Base-by-base conservation (phyloP, 768 basidiomycete species). In the Hemileccinum impolitum region DNA sequence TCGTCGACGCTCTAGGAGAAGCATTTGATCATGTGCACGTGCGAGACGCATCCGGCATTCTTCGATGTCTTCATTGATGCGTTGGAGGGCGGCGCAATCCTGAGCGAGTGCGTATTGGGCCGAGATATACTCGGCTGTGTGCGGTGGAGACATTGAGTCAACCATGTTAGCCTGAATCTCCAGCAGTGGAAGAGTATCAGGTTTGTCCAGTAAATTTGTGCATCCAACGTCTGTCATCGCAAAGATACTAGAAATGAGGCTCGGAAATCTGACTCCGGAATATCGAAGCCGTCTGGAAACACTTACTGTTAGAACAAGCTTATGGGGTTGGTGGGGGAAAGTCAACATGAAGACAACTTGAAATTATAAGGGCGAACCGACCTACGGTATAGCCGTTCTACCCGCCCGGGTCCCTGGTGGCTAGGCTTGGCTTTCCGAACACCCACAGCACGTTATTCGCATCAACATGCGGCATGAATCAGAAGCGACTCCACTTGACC, bases 91-190 rank as follows among this genome's bases (percentile, higher is more conserved):
- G n/a, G 23, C 39, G 13, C 43, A 48, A 35, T 64, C 62, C 21
- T 38, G 37, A 25, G 54, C 31, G 40, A 66, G 53, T 15, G 62
- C 54, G 15, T 50, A 25, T 26, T 55, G 47, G n/a, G 60, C 54
- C 13, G 50, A 62, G 41, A 25, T 11, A 13, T 50, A 53, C 43
- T 63, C 62, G 51, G 50, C 50, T 26, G 42, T 4, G 32, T 48
- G 54, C 12, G 63, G 60, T n/a, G 51, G 35, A 18, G 52, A 59
- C 51, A 62, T 51, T 5, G 62, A 63, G 42, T 63, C 54, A 36
- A 63, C 62, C 39, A 57, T 21, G 34, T 45, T 31, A 9, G 45
- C 36, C 43, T 55, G 52, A 37, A 31, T 36, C 23, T 50, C 54
- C 31, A 45, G 35, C 4, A 17, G 28, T 3, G 21, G 14, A 23